phyloP scores from a whole-genome alignment of 768 basidiomycete genomes.

The Hygrophorus russula region DNA sequence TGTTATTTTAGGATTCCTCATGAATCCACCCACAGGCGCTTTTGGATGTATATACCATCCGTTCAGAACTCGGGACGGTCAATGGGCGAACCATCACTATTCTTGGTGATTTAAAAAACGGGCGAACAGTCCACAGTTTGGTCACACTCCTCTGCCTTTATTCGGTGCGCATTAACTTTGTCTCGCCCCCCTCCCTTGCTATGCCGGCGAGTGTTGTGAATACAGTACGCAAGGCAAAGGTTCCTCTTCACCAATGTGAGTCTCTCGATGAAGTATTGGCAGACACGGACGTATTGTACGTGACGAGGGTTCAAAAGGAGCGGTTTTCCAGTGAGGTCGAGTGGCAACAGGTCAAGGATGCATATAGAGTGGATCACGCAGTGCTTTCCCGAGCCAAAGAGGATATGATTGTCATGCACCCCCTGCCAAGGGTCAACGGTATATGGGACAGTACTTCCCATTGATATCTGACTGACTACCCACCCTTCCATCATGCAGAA shows the following conservation, averaged over 20 bases:
- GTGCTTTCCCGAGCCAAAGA: constrained; percentile 89
- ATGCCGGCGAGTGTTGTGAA: constrained; percentile 85
- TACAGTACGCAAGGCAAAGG: constrained; percentile 74
- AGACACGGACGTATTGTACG: constrained; percentile 94
- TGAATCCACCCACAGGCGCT: constrained; percentile 42
- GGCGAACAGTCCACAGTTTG: constrained; percentile 92
- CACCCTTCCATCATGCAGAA: constrained; percentile 41
- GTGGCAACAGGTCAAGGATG: constrained; percentile 86
- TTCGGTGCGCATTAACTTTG: constrained; percentile 90
- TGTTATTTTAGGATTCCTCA: constrained; percentile 5
- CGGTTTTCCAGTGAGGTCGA: constrained; percentile 73
- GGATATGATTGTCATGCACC: constrained; percentile 99
- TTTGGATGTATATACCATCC: constrained; percentile 87
- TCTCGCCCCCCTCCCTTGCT: constrained; percentile 72
- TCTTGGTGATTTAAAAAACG: constrained; percentile 95
- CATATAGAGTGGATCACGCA: constrained; percentile 89
- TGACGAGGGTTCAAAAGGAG: constrained; percentile 94
- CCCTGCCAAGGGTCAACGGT: constrained; percentile 90
- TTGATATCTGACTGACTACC: neutral
- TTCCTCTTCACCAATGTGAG: constrained; percentile 70
- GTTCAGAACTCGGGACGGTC: constrained; percentile 95
- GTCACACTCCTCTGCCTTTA: constrained; percentile 89
- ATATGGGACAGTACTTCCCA: constrained; percentile 13
- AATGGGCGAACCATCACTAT: constrained; percentile 90
- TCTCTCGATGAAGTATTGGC: constrained; percentile 85